Percentiles rank a stretch among this genome's conserved stretches.
These are phyloP conservation scores for Oehlia diaphana DNA, from an alignment of 192 early-diverging fungal species.

Conservation along the genomic window DNA sequence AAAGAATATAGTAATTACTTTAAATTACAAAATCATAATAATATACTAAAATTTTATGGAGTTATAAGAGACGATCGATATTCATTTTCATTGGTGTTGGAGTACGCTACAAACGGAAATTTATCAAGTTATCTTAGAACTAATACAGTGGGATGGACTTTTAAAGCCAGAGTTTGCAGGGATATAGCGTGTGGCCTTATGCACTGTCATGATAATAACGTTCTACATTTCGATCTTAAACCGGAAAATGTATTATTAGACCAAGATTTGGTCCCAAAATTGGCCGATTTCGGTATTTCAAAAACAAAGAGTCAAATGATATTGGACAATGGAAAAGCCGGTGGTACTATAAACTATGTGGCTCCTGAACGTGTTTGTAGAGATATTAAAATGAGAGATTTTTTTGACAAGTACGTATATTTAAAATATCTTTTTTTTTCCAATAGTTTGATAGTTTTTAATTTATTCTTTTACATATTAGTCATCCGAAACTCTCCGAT, in stretches of 20 bases:
- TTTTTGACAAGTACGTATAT: constrained; percentile 21
- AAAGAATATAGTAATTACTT: constrained; percentile 28
- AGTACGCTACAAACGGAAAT: constrained; percentile 28
- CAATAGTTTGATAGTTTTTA: no score
- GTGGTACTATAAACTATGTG: constrained; percentile 25
- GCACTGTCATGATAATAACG: constrained; percentile 29
- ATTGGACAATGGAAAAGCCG: constrained; percentile 19
- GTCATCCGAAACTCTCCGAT: constrained; percentile 23
- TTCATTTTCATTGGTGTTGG: constrained; percentile 20
- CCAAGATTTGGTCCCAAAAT: constrained; percentile 10
- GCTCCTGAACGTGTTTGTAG: constrained; percentile 21
- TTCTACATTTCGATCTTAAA: constrained; percentile 25
- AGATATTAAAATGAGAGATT: constrained; percentile 8
- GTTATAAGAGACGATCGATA: constrained; percentile 19
- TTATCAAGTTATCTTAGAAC: constrained; percentile 26
- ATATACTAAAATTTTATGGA: constrained; percentile 27
- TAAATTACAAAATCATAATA: constrained; percentile 19
- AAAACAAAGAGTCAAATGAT: constrained; percentile 22
- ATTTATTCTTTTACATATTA: neutral
- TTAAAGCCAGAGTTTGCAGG: constrained; percentile 20
- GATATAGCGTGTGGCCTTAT: constrained; percentile 12
- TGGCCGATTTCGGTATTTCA: constrained; percentile 28
- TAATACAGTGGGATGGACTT: constrained; percentile 6
- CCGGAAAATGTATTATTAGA: constrained; percentile 26
- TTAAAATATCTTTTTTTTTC: neutral